These are phyloP conservation scores for Fragaria iinumae DNA, from an alignment of 306 rosid genomes.

Conservation along the genomic window DNA sequence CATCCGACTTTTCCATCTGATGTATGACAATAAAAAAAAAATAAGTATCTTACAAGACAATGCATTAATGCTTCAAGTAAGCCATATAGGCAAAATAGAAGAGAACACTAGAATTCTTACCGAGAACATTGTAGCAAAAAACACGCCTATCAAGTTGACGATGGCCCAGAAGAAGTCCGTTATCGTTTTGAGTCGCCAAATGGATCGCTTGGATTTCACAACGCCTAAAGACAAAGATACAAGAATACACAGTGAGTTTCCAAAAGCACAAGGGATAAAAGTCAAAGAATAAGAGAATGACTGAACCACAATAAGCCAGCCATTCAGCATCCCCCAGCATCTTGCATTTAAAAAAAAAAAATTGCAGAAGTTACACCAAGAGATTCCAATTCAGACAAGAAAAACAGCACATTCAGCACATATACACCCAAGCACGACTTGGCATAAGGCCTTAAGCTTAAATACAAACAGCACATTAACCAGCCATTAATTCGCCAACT, in stretches of 20 bases:
- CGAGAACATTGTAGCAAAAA: conserved; percentile 91
- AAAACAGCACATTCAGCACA: neutral
- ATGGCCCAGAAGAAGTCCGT: conserved; percentile 86
- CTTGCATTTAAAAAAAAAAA: neutral
- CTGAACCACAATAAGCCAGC: neutral
- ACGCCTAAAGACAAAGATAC: conserved; percentile 47
- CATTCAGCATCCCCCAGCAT: neutral
- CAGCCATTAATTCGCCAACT: neutral
- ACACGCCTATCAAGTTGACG: conserved; percentile 65
- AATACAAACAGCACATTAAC: too few species aligned
- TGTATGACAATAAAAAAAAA: conserved; percentile 15
- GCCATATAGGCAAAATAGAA: neutral
- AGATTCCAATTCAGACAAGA: neutral
- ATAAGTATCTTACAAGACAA: conserved; percentile 9
- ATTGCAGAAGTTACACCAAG: neutral
- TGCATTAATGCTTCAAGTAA: neutral
- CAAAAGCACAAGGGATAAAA: neutral
- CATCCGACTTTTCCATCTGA: conserved; percentile 88
- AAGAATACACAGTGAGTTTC: conserved; percentile 6
- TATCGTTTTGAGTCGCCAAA: conserved; percentile 79
- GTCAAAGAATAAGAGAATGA: neutral
- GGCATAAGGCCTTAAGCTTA: neutral
- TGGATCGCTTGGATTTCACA: conserved; percentile 72
- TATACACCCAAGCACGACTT: neutral
- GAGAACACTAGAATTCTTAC: conserved; percentile 34